These are phyloP conservation scores for Cenchrus purpureus DNA, from an alignment of 176 grass and related monocot genomes.

Conservation along the genomic window DNA sequence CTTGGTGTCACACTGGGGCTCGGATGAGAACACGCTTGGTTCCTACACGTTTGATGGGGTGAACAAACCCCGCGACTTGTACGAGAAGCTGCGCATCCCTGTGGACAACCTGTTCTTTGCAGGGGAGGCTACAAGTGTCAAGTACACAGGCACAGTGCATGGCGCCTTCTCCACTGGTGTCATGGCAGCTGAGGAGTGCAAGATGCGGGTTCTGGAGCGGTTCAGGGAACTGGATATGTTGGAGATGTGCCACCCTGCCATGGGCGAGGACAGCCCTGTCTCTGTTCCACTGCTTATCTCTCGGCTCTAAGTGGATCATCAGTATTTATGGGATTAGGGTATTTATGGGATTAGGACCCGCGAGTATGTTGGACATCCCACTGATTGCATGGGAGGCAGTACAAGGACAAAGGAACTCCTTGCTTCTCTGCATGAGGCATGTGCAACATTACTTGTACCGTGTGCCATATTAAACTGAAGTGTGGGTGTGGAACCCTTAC, in stretches of 20 bases:
- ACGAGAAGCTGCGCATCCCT: slow-evolving; percentile 83
- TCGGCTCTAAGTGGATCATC: slow-evolving; percentile 51
- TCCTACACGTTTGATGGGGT: slow-evolving; percentile 96
- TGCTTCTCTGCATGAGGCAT: slow-evolving; percentile 61
- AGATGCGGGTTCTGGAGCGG: slow-evolving; percentile 85
- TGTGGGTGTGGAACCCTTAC: not conserved
- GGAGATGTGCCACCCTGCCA: slow-evolving; percentile 76
- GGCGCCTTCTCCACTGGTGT: slow-evolving; percentile 90
- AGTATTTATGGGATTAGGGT: slow-evolving; percentile 14
- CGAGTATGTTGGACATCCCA: slow-evolving; percentile 42
- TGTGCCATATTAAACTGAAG: slow-evolving; percentile 27
- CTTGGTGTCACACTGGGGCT: slow-evolving; percentile 91
- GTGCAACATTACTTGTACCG: slow-evolving; percentile 10
- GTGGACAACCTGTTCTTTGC: slow-evolving; percentile 99
- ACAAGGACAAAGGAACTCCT: slow-evolving; percentile 17
- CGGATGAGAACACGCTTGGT: slow-evolving; percentile 84
- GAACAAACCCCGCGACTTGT: slow-evolving; percentile 68
- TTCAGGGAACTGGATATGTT: slow-evolving; percentile 73
- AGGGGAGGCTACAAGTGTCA: slow-evolving; percentile 86
- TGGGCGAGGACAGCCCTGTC: slow-evolving; percentile 71
- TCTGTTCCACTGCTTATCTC: slow-evolving; percentile 93
- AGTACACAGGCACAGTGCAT: slow-evolving; percentile 91
- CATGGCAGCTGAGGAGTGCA: slow-evolving; percentile 91
- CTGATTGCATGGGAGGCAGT: slow-evolving; percentile 56
- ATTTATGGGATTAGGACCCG: not conserved